A percentile compares a stretch with the other conserved stretches of the same genome.
Conservation (phyloP, 2,329 filamentous ascomycete species). For the Elsinoe perseae region DNA sequence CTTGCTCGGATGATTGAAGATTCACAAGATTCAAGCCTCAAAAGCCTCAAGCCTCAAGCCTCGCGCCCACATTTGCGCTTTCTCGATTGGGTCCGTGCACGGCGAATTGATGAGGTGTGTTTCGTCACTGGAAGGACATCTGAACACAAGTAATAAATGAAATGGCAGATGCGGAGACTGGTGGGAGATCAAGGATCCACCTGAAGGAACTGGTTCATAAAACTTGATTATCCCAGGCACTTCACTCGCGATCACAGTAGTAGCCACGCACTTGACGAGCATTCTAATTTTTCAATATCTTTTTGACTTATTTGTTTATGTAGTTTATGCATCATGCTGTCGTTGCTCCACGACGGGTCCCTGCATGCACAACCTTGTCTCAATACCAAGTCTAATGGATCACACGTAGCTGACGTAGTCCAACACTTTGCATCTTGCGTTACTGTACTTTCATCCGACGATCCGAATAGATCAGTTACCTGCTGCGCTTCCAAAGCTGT, state of each 20-base stretch:
- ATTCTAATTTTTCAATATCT: no score
- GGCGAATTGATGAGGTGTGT: not conserved
- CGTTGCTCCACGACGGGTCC: not conserved
- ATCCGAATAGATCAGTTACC: not conserved
- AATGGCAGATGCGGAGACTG: not conserved
- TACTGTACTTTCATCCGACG: not conserved
- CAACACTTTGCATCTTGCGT: no score
- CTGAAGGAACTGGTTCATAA: not conserved
- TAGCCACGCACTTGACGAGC: no score
- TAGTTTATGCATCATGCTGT: not conserved
- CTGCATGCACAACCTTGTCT: not conserved
- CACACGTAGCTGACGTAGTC: no score
- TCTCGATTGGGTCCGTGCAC: not conserved
- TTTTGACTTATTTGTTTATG: no score
- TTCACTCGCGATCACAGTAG: no score
- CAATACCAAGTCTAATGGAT: no score
- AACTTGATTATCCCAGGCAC: not conserved
- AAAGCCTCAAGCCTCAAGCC: not conserved
- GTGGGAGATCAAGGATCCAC: not conserved
- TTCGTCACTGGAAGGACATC: not conserved
- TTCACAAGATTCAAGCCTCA: not conserved
- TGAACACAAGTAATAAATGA: not conserved
- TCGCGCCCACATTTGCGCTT: not conserved
- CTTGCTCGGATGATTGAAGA: no score
- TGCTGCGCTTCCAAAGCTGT: slow-evolving; percentile 29